Evolutionary conservation across 2,329 filamentous ascomycete genomes (phyloP), one percentile per base, ranked within the genome.

Genomic region (Fusarium vanettenii): DNA sequence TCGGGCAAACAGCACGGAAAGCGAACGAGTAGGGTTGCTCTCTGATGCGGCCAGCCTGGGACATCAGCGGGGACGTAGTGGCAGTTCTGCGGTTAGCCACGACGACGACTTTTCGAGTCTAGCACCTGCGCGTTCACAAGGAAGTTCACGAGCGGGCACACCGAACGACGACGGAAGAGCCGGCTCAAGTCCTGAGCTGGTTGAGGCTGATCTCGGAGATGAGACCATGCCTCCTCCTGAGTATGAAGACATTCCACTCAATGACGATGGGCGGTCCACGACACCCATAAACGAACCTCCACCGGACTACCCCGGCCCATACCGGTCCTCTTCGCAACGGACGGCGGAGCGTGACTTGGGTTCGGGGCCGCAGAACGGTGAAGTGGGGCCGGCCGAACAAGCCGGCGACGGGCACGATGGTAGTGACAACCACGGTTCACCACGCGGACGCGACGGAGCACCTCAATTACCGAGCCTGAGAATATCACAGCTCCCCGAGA

Each of bases 1-100:
- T 31, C 89, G 94, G 33, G 92, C 92, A 39, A 93, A 92, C 78
- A 95, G 92, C 72, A 88, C 87, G 20, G 93, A 95, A 75, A 94
- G 92, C 77, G 93, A 96, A 79, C 86, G 91, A 33, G 85, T 92
- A 50, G 93, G 93, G 1, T 84, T 96, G 10, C 86, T 96, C 14
- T 93, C 92, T 37, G 92, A 92, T 73, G 91, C 92, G 2, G 93
- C 92, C 3, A 92, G 27, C 71, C 76, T 76, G 83, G 83, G 70
- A 80, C 80, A 72, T 80, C 79, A 52, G 77, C 82, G 33, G 69
- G 79, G 39, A 80, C 82, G 45, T 80, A 82, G 56, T 78, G 84
- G 81, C n/a, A 88, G 87, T 76, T 91, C 90, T 1, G 84, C 89
- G 18, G 78, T 89, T n/a, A 91, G 88, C 79, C 84, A 90, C 69